Base-by-base conservation (phyloP, 331 rosid species). In the Acacia pycnantha region DNA sequence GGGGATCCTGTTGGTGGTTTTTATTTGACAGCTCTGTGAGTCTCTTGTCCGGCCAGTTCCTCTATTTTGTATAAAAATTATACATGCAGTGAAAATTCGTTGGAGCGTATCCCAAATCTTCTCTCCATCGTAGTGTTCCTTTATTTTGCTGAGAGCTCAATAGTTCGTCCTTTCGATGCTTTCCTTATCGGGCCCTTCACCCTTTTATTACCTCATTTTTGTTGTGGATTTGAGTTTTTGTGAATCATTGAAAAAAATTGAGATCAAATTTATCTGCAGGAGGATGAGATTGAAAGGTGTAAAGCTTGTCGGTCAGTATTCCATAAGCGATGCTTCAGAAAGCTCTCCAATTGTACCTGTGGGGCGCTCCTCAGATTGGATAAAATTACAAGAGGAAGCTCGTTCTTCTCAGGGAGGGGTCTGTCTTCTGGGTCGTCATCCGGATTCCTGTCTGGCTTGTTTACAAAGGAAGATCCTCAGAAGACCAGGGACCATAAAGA, bases 261-360 rank as follows among this genome's bases (percentile, higher is more conserved):
- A 66, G 81, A 41, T 44, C 74, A 68, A 80, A 29, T 85, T 46
- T 72, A 26, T 82, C 35, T 31, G 68, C 97, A 94, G 99, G 99
- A 91, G 88, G 91, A 79, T 8, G 91, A 92, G 53, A 87, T 92
- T 46, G 92, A 91, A 84, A 90, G 82, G 83, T 96, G 99, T 79
- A 76, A 82, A 56, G 79, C 94, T 59, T 96, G 99, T 77, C 90
- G 82, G 80, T 82, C 90, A 15, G 87, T 90, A 58, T 94, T 96
- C 89, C 99, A 92, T 81, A 91, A 88, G 87, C 87, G 43, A 78
- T 96, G 98, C 89, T 91, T 91, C 82, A 76, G 69, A 82, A 96
- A 94, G 91, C 85, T 92, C 74, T 78, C 65, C 16, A 81, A 69
- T 71, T 96, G 99, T 74, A 84, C 89, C 47, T 96, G 99, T 69